Evolutionary conservation across 352 stramenopile genomes (phyloP).

Genomic region (Vaucheria bursata): DNA sequence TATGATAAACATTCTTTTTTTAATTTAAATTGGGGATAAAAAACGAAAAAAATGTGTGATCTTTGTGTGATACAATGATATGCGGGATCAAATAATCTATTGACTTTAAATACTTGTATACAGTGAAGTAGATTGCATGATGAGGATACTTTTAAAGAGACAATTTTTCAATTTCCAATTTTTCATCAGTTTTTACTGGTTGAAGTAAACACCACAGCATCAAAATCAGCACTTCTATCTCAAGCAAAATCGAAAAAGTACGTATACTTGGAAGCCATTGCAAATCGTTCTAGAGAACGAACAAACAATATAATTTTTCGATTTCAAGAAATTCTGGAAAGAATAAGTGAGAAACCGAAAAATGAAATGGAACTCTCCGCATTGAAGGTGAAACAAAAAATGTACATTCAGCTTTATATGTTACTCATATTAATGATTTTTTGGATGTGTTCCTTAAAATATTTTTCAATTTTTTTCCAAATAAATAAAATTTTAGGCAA

Average conservation of each 20-base stretch:
- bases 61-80: not conserved
- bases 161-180: constrained; percentile 1
- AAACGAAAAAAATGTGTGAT: not conserved
- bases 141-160: not conserved
- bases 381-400: constrained; percentile 41
- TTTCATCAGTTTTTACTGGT: constrained; percentile 60
- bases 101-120: no score
- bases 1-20: not conserved
- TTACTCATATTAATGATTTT: not conserved
- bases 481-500: not conserved
- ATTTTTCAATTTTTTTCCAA: not conserved
- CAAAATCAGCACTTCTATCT: not conserved
- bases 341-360: constrained; percentile 77
- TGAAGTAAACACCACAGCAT: constrained; percentile 35
- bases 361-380: constrained; percentile 79
- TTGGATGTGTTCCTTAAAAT: not conserved
- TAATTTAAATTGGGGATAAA: not conserved
- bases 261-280: constrained; percentile 62
- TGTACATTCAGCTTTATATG: not conserved
- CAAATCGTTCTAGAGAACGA: constrained; percentile 63
- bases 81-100: no score
- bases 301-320: constrained; percentile 71
- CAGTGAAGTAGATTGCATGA: no score
- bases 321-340: constrained; percentile 72
- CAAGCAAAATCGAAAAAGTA: constrained; percentile 61